Evolutionary conservation across 805 yeast species (phyloP).

Genomic region (Saccharomycopsis lassenensis): DNA sequence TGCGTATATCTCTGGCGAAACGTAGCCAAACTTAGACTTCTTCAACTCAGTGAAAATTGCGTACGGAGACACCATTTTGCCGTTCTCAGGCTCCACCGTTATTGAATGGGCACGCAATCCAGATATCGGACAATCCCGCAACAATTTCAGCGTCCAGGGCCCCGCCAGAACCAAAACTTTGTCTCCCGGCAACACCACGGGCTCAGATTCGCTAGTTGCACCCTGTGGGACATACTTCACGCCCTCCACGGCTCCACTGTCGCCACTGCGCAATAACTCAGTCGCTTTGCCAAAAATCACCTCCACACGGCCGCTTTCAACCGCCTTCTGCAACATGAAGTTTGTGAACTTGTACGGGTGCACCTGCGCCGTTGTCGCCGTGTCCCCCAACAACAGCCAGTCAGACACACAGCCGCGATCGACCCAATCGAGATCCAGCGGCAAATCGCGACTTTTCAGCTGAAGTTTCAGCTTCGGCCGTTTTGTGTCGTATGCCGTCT

Average conservation of each 20-base stretch:
- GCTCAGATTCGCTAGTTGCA: constrained; percentile 26
- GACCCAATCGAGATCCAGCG: constrained; percentile 71
- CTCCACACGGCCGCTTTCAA: constrained; percentile 75
- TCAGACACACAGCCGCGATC: constrained; percentile 48
- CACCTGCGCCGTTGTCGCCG: constrained; percentile 88
- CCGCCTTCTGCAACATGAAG: constrained; percentile 65
- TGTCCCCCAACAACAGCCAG: constrained; percentile 75
- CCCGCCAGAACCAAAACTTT: constrained; percentile 83
- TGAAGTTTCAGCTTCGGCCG: constrained; percentile 4
- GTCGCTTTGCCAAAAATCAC: constrained; percentile 76
- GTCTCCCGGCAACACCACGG: constrained; percentile 49
- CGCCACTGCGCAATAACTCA: constrained; percentile 50
- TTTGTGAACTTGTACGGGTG: constrained; percentile 94
- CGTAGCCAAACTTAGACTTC: constrained; percentile 50
- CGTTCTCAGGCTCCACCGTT: constrained; percentile 71
- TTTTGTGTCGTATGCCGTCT: neutral
- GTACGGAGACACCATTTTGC: constrained; percentile 69
- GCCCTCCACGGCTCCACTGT: constrained; percentile 60
- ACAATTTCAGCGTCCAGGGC: constrained; percentile 89
- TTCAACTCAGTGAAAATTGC: constrained; percentile 90
- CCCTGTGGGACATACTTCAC: constrained; percentile 43
- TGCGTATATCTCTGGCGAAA: constrained; percentile 91
- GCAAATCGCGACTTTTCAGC: constrained; percentile 28
- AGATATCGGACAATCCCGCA: constrained; percentile 89
- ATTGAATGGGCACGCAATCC: constrained; percentile 94